phyloP scores from a whole-genome alignment of 495 filamentous ascomycete genomes.

The Penicillium ochrochloron region DNA sequence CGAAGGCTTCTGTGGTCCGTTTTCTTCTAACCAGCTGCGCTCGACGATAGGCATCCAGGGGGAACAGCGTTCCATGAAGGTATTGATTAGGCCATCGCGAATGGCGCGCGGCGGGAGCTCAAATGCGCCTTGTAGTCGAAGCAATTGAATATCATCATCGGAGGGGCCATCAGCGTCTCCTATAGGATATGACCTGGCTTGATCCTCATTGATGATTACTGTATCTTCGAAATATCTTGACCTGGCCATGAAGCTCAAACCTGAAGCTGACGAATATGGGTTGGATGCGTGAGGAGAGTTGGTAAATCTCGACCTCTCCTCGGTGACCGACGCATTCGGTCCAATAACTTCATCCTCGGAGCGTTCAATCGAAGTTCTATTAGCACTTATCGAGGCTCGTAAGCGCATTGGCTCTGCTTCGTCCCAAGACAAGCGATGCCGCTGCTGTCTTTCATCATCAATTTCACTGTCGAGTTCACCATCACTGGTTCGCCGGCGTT shows the following conservation, averaged over 20 bases:
- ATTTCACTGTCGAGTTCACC: not conserved
- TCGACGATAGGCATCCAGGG: constrained; percentile 39
- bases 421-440: constrained; percentile 6
- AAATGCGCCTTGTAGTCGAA: constrained; percentile 33
- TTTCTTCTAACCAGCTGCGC: constrained; percentile 31
- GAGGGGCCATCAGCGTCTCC: constrained; percentile 28
- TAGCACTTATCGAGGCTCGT: not conserved
- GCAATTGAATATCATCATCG: constrained; percentile 31
- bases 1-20: constrained; percentile 24
- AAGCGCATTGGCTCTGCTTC: not conserved
- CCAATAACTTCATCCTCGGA: not conserved
- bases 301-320: constrained; percentile 5
- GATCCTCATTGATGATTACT: constrained; percentile 26
- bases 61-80: constrained; percentile 32
- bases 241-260: constrained; percentile 28
- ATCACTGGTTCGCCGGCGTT: constrained; percentile 10
- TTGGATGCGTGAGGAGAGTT: constrained; percentile 16
- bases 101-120: constrained; percentile 32
- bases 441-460: constrained; percentile 7
- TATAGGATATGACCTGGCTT: constrained; percentile 21
- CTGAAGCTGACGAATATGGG: constrained; percentile 27
- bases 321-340: not conserved
- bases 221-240: constrained; percentile 33
- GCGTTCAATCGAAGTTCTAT: not conserved
- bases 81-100: constrained; percentile 32